Evolutionary conservation across 352 stramenopile species (phyloP).

Genomic region (Thalassiosira mediterranea): DNA sequence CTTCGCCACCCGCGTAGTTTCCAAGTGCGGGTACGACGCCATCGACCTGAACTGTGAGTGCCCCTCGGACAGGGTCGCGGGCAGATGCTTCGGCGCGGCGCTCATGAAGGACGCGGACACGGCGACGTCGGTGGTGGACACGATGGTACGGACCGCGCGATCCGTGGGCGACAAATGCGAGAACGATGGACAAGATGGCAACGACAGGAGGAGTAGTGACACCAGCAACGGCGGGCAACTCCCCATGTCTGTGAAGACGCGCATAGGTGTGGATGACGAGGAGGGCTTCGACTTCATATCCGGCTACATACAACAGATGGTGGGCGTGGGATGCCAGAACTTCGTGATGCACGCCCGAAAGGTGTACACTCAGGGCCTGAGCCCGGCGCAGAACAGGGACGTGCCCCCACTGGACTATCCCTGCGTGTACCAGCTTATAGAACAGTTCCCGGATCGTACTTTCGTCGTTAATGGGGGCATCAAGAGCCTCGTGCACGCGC

Average conservation of each 20-base stretch:
- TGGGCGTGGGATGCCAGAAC: constrained; percentile 44
- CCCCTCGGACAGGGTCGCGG: constrained; percentile 65
- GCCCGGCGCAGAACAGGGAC: constrained; percentile 66
- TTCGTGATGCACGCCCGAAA: constrained; percentile 80
- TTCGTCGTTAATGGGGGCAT: constrained; percentile 82
- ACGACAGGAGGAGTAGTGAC: no score
- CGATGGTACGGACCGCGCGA: constrained; percentile 42
- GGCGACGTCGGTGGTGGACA: constrained; percentile 46
- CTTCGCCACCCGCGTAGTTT: constrained; percentile 39
- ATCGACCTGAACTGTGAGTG: constrained; percentile 81
- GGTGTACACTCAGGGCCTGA: constrained; percentile 45
- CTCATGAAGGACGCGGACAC: constrained; percentile 71
- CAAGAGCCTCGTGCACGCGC: constrained; percentile 54
- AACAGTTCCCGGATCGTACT: constrained; percentile 71
- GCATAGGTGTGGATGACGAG: constrained; percentile 69
- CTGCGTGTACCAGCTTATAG: constrained; percentile 64
- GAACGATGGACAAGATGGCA: constrained; percentile 2
- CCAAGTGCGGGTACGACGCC: constrained; percentile 67
- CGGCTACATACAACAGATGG: constrained; percentile 46
- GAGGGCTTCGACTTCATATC: constrained; percentile 63
- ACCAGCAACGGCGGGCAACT: no score
- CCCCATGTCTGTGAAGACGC: constrained; percentile 72
- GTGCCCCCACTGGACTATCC: constrained; percentile 78
- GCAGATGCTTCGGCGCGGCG: constrained; percentile 68
- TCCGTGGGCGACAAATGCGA: constrained; percentile 9